phyloP scores from a whole-genome alignment of 106 monocot species.

The Dendrobium nobile region DNA sequence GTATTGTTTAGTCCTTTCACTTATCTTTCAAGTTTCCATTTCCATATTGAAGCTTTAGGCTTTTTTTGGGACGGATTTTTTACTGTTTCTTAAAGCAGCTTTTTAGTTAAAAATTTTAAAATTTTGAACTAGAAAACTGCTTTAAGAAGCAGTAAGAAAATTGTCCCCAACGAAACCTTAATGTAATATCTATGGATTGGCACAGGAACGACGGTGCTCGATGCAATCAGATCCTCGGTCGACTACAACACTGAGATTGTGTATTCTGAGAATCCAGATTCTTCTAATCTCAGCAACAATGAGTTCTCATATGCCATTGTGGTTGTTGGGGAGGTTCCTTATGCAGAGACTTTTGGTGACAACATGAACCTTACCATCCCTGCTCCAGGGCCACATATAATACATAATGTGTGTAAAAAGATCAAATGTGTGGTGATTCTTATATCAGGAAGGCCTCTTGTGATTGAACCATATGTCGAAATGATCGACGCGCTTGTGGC shows the following conservation, averaged over 20 bases:
- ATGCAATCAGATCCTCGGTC: slow-evolving; percentile 41
- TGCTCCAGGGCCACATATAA: slow-evolving; percentile 32
- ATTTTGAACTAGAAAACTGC: no score
- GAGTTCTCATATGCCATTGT: slow-evolving; percentile 51
- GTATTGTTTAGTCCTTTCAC: no score
- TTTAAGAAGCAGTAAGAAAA: no score
- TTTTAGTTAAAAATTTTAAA: no score
- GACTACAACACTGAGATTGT: slow-evolving; percentile 30
- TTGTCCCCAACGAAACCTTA: no score
- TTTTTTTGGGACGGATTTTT: no score
- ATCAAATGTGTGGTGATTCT: slow-evolving; percentile 34
- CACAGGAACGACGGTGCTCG: slow-evolving; percentile 49
- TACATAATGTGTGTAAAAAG: slow-evolving; percentile 30
- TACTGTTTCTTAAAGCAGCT: no score
- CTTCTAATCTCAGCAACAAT: slow-evolving; percentile 15
- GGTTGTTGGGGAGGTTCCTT: slow-evolving; percentile 48
- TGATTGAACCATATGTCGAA: slow-evolving; percentile 33
- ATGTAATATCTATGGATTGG: no score
- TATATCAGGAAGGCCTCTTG: slow-evolving; percentile 45
- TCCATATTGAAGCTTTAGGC: no score
- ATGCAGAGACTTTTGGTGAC: slow-evolving; percentile 46
- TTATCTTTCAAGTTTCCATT: no score
- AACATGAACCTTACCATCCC: slow-evolving; percentile 42
- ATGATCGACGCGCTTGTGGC: slow-evolving; percentile 52
- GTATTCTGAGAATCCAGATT: slow-evolving; percentile 37